Base-by-base conservation (phyloP, 257 asterid species). In the Scutellaria baicalensis region DNA sequence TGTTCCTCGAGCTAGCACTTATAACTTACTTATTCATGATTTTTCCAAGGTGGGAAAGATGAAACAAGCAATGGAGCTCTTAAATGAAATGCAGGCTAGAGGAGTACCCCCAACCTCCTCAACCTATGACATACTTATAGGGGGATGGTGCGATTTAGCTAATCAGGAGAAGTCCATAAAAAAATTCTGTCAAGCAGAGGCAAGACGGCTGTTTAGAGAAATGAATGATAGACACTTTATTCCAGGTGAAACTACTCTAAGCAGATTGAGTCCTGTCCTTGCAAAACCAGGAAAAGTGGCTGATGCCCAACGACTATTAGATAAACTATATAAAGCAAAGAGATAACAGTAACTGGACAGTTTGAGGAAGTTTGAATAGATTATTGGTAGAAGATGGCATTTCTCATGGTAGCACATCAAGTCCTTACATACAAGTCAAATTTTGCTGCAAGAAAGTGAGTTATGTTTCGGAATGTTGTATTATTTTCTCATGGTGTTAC, bases 41-140 rank as follows among this genome's bases (percentile, higher is more conserved):
- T 93, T 93, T 86, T 87, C 96, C 50, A 89, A 74, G 82, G 80
- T 70, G 49, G 99, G 99, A 72, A 87, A 82, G 77, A 91, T 93
- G 97, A 85, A 81, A 61, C 96, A 93, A 60, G 95, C 97, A 14
- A 81, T 81, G 80, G 99, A 93, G 84, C 88, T 93, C 78, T 59
- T 86, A 87, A 83, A 80, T 21, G 99, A 93, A 80, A 89, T 93
- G 96, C 83, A 86, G 72, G 60, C 75, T 69, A 81, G 96, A 79
- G 88, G 91, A 23, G 91, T 83, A 42, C 17, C 36, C 51, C 91
- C 96, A n/a, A 89, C 80, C 77, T 78, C 96, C 44, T 84, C 96
- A 36, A 91, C 96, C 3, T 91, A 89, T 68, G 92, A 93, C 85
- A 78, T 91, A 74, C 84, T 93, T 11, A 73, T 93, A 73, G 60